Base-by-base conservation (phyloP, 1,284 basidiomycete species). In the Melampsora occidentalis region DNA sequence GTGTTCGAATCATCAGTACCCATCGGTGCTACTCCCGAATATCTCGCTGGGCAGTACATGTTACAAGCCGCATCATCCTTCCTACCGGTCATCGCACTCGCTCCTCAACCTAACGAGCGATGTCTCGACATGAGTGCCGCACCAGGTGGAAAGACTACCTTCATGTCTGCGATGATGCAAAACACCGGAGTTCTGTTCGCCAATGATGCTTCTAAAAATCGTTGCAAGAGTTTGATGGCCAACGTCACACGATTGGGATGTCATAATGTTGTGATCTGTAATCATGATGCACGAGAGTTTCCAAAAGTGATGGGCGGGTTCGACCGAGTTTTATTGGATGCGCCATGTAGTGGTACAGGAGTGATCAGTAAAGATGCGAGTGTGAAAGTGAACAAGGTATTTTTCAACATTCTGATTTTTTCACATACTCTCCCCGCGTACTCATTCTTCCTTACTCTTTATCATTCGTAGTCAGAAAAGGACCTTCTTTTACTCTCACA, bases 251-350 rank as follows among this genome's bases (percentile, higher is more conserved):
- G 97, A 25, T 87, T 99, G 80, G 97, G 97, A 1, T 99, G 97
- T 86, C 97, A 94, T 84, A 99, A 99, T 83, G 95, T 99, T 66
- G 90, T 97, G 10, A 90, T 99, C 48, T 98, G 94, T 84, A 97
- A 94, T 77, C 96, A 99, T 82, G 97, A 99, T 81, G 97, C 95
- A 4, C 87, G 97, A 77, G 92, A 98, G 84, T 99, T 99, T 85
- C 97, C 97, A n/a, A 97, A 96, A 83, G 95, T 99, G 62, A 94
- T 99, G 85, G 97, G 96, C 28, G 97, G 97, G 0, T 99, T 99
- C 80, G 96, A 99, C 83, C 87, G 97, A 25, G 94, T 99, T 48
- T 85, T 99, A 78, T 86, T 99, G 76, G 97, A 99, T 84, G 96
- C 97, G 59, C 97, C 97, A 35, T 99, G 97, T 84, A 94, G 92